Percentiles rank a stretch among this genome's conserved stretches.
phyloP scores from a whole-genome alignment of 306 rosid genomes.

The Lathyrus tuberosus region DNA sequence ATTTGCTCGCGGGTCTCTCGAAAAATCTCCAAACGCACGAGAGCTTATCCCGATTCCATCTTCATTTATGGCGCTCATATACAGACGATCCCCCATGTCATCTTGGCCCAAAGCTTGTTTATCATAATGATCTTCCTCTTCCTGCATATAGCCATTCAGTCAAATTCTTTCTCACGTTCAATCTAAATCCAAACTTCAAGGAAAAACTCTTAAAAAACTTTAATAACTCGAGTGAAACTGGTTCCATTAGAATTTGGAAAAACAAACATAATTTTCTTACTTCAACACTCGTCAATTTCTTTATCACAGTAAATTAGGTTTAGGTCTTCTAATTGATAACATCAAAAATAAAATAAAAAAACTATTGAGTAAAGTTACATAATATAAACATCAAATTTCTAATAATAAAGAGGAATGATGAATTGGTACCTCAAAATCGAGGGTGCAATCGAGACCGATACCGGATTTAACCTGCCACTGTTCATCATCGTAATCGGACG shows the following conservation, averaged over 20 bases:
- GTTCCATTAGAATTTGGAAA: background rate
- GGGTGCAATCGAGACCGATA: slow-evolving; percentile 83
- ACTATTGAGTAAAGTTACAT: background rate
- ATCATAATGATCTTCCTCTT: slow-evolving; percentile 87
- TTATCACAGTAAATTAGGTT: background rate
- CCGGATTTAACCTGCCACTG: slow-evolving; percentile 77
- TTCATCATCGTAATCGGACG: slow-evolving; percentile 74
- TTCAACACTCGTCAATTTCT: slow-evolving; percentile 11
- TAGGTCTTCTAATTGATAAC: background rate
- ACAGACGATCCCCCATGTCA: slow-evolving; percentile 60
- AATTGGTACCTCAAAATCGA: slow-evolving; percentile 74
- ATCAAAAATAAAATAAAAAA: no score
- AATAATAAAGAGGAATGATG: background rate
- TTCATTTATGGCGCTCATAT: slow-evolving; percentile 66
- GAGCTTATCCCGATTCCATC: slow-evolving; percentile 69
- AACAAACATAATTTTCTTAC: background rate
- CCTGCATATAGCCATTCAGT: slow-evolving; percentile 55
- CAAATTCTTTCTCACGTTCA: background rate
- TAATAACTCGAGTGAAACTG: background rate
- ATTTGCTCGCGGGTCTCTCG: slow-evolving; percentile 83
- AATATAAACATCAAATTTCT: background rate
- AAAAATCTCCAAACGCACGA: slow-evolving; percentile 48
- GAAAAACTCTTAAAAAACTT: background rate
- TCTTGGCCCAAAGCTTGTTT: slow-evolving; percentile 81
- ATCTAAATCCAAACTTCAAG: background rate